Base-by-base conservation (phyloP, 345 rosid genomes). In the Pugionium dolabratum region DNA sequence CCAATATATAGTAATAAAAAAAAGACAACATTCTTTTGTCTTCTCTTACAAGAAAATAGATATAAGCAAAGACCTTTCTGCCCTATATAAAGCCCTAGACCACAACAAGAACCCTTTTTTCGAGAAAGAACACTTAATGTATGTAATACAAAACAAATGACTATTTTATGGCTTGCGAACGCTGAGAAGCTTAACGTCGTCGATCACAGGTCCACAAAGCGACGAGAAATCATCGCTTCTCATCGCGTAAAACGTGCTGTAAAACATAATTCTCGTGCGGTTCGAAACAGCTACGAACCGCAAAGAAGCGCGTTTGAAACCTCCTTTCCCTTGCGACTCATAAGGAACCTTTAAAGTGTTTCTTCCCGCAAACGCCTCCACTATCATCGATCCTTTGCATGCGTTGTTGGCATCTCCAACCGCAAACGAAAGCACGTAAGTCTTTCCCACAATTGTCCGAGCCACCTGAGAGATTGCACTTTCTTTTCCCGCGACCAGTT, bases 401-500 rank as follows among this genome's bases (percentile, higher is more conserved):
- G 82, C 69, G 57, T 87, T 90, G 74, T 71, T 88, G 0, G 91
- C 87, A 25, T 93, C 98, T 0, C 96, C 98, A 3, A 90, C 83
- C 1, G 79, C 64, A 70, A 93, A 89, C 0, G 88, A 76, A 45
- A 93, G 87, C 9, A 45, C 76, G 64, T 90, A 93, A 1, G 73
- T 71, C 71, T 77, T 90, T 4, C 85, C 86, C 0, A 81, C 67
- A 4, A 72, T 33, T 51, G 98, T 90, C 53, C 83, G 51, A 9
- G 80, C 90, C 5, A 82, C 60, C 25, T 93, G 98, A 6, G 94
- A 79, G 9, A 90, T 76, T 55, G 96, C 90, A 56, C 98, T 90
- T 66, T 90, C 98, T 75, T 82, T 89, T 0, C 98, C 98, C 0
- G 85, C 98, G 0, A 93, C 81, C 0, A 93, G 88, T 64, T 93